Percentiles rank a stretch among this genome's conserved stretches.
These are phyloP conservation scores for Plasmopara viticola DNA, from an alignment of 352 stramenopile genomes.

Conservation along the genomic window DNA sequence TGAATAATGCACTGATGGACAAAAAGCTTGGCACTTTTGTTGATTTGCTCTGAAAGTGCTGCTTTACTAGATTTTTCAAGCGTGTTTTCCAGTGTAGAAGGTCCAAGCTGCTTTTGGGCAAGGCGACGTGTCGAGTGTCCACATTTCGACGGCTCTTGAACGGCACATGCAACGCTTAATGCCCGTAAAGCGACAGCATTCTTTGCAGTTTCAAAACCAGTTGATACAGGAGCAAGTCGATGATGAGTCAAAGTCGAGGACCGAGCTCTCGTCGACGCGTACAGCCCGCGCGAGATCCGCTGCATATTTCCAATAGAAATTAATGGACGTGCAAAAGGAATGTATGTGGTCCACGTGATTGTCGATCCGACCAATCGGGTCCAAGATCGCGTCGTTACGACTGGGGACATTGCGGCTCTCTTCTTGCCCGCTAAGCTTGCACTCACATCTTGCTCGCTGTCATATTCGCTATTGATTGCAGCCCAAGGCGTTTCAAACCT, in stretches of 20 bases:
- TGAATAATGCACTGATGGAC: slow-evolving; percentile 45
- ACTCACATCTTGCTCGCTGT: not conserved
- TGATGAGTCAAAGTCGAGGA: not conserved
- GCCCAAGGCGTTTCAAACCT: not conserved
- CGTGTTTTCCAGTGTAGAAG: not conserved
- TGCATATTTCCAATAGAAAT: slow-evolving; percentile 8
- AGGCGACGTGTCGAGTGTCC: slow-evolving; percentile 11
- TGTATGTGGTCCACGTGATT: slow-evolving; percentile 5
- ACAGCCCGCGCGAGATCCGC: slow-evolving; percentile 12
- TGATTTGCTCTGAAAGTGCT: not conserved
- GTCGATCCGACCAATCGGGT: slow-evolving; percentile 4
- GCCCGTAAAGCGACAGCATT: slow-evolving; percentile 4
- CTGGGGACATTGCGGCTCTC: not conserved
- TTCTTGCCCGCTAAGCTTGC: not conserved
- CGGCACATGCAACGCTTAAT: slow-evolving; percentile 3
- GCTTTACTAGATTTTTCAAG: not conserved
- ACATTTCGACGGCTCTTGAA: slow-evolving; percentile 6
- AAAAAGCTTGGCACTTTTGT: slow-evolving; percentile 21
- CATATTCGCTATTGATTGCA: slow-evolving; percentile 2
- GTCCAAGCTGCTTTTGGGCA: slow-evolving; percentile 9
- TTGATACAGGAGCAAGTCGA: slow-evolving; percentile 1
- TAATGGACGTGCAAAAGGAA: slow-evolving; percentile 3
- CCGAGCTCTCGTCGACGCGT: not conserved
- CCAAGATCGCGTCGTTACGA: slow-evolving; percentile 20
- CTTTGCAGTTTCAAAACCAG: not conserved